Base-by-base conservation (phyloP, 257 asterid genomes). In the Paulownia fortunei region DNA sequence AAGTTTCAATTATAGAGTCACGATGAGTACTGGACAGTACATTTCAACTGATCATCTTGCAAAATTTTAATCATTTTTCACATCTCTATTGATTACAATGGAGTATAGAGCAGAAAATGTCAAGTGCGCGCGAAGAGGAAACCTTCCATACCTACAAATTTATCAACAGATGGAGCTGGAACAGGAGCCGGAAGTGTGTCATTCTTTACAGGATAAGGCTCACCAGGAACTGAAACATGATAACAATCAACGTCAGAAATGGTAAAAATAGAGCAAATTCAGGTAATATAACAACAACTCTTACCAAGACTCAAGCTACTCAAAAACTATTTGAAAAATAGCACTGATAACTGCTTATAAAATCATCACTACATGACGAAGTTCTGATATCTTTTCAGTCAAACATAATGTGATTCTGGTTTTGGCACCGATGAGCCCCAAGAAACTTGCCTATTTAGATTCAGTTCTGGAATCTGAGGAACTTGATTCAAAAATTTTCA, bases 221-320 rank as follows among this genome's bases (percentile, higher is more conserved):
- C 92, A 10, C 99, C 99, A 30, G 99, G 99, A 87, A 86, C 99
- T 95, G 90, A 72, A 77, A 81, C 76, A 73, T 49, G 60, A 79
- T 7, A 58, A 62, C 24, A 63, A 32, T 69, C 36, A 70, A 73
- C 36, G 54, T 70, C 76, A 69, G 37, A 19, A 74, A 42, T 10
- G 41, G 66, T 19, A 49, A 68, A 39, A 62, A 32, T 6, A 21
- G 9, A 27, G 32, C 46, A 52, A 23, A 71, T 41, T 5, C 18
- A 60, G 54, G n/a, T 18, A 36, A 55, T 30, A 47, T 39, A n/a
- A 61, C 8, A 13, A 32, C 59, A 41, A 37, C 44, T 27, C 54
- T 41, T 41, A 44, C 15, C 37, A 46, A 74, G 39, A 79, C 62
- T 34, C 11, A 18, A 36, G 8, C 37, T n/a, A 59, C 13, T 15